phyloP scores from a whole-genome alignment of 805 yeast genomes.

The Candida adriatica region DNA sequence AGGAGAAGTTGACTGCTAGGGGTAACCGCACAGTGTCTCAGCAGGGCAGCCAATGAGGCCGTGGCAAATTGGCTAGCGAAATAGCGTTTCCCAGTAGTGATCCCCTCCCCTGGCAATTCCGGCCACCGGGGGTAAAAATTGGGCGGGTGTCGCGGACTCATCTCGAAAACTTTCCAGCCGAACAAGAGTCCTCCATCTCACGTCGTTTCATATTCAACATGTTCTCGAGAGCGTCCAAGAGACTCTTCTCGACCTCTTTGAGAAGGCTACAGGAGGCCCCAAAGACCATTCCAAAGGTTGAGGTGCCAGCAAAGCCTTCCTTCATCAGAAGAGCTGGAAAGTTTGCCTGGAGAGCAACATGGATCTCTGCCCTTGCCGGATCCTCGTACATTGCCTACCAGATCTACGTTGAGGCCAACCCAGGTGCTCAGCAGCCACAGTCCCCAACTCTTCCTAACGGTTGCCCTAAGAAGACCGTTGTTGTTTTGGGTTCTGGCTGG shows the following conservation, averaged over 20 bases:
- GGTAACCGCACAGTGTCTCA: too few species aligned
- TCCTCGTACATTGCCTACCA: conserved; percentile 56
- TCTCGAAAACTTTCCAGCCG: too few species aligned
- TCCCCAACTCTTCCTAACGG: conserved; percentile 44
- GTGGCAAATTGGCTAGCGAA: too few species aligned
- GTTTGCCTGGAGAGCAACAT: conserved; percentile 38
- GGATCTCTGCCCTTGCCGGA: conserved; percentile 43
- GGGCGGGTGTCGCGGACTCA: too few species aligned
- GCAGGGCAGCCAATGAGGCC: too few species aligned
- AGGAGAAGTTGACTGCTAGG: too few species aligned
- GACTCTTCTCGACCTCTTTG: conserved; percentile 12
- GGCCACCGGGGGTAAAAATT: too few species aligned
- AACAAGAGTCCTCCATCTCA: too few species aligned
- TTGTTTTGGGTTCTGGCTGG: conserved; percentile 90
- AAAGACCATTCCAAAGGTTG: conserved; percentile 6
- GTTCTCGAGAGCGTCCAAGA: conserved; percentile 14
- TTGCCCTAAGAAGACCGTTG: conserved; percentile 38
- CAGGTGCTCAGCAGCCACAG: conserved; percentile 55
- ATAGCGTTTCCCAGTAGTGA: too few species aligned
- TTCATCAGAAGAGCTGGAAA: conserved; percentile 18
- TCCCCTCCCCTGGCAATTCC: too few species aligned
- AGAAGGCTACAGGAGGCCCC: conserved; percentile 12
- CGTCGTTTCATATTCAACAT: conserved; percentile 1
- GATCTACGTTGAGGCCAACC: conserved; percentile 56
- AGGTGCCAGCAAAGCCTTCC: conserved; percentile 16